Percentiles rank a stretch among this genome's conserved stretches.
These are phyloP conservation scores for Spathaspora boniae DNA, from an alignment of 805 yeast species.

Conservation along the genomic window DNA sequence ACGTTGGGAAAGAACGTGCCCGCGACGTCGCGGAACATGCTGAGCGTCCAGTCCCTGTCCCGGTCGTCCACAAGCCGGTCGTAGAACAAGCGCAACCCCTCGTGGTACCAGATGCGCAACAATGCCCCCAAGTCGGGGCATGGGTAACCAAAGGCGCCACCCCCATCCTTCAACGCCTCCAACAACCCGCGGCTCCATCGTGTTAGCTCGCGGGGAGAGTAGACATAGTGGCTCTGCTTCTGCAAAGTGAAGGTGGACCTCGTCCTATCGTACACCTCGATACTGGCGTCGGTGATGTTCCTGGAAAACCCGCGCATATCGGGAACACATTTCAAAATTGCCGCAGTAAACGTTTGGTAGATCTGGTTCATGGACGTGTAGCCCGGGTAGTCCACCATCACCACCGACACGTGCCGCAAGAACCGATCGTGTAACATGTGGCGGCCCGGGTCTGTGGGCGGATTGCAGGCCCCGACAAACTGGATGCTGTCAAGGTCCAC, in stretches of 20 bases:
- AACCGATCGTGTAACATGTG: slow-evolving; percentile 55
- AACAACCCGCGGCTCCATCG: slow-evolving; percentile 81
- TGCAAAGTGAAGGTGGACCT: slow-evolving; percentile 34
- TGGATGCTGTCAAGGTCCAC: slow-evolving; percentile 60
- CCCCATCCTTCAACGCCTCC: slow-evolving; percentile 44
- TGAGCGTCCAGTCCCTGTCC: slow-evolving; percentile 51
- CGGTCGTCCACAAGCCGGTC: slow-evolving; percentile 56
- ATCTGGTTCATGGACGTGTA: slow-evolving; percentile 58
- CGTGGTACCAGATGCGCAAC: slow-evolving; percentile 74
- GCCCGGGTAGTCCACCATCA: slow-evolving; percentile 81
- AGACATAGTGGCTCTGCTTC: slow-evolving; percentile 59
- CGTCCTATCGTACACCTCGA: slow-evolving; percentile 53
- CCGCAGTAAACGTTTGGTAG: slow-evolving; percentile 54
- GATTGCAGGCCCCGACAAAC: slow-evolving; percentile 95
- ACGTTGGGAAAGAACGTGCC: slow-evolving; percentile 44
- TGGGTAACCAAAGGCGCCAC: slow-evolving; percentile 32
- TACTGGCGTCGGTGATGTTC: slow-evolving; percentile 60
- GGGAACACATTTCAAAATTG: slow-evolving; percentile 61
- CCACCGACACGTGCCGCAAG: slow-evolving; percentile 58
- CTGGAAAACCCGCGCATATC: slow-evolving; percentile 50
- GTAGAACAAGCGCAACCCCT: slow-evolving; percentile 70
- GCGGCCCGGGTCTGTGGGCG: slow-evolving; percentile 80
- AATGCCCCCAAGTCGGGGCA: slow-evolving; percentile 42
- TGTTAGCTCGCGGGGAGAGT: slow-evolving; percentile 88
- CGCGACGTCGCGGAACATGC: slow-evolving; percentile 29